Evolutionary conservation across 169 alveolate genomes (phyloP).

Genomic region (Plasmodium ovale): DNA sequence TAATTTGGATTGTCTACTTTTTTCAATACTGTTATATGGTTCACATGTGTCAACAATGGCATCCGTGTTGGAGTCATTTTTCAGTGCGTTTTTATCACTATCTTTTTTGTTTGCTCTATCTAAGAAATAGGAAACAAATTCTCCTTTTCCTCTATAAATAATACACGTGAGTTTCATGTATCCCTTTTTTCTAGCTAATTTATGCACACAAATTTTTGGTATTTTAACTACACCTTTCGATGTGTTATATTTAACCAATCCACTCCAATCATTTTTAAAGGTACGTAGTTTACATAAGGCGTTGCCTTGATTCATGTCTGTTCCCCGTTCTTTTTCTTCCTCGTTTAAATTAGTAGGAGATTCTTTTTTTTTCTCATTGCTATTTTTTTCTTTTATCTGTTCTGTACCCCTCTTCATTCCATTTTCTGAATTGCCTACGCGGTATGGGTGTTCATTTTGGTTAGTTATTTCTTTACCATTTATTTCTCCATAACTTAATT

Average conservation of each 20-base stretch:
- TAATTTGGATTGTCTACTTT: conserved; percentile 2
- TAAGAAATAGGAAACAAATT: conserved; percentile 60
- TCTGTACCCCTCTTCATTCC: not conserved
- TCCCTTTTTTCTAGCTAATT: conserved; percentile 69
- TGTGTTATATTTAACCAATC: conserved; percentile 47
- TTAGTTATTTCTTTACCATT: too few species aligned
- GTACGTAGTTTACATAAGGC: not conserved
- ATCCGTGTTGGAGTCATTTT: conserved; percentile 15
- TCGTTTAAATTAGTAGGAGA: not conserved
- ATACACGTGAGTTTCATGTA: conserved; percentile 50
- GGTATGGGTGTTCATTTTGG: too few species aligned
- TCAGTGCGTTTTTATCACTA: conserved; percentile 12
- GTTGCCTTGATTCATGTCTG: not conserved
- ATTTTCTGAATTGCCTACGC: not conserved
- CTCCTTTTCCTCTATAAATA: conserved; percentile 72
- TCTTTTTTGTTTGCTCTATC: conserved; percentile 32
- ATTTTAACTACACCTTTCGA: conserved; percentile 53
- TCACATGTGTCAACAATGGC: not conserved
- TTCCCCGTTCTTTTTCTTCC: not conserved
- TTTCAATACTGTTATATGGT: not conserved
- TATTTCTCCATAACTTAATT: too few species aligned
- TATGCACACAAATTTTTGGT: conserved; percentile 64
- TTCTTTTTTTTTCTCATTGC: not conserved
- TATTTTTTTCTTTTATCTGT: not conserved
- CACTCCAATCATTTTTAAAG: conserved; percentile 49